Evolutionary conservation across 1,284 basidiomycete genomes (phyloP).

Genomic region (Cryptococcus floricola): DNA sequence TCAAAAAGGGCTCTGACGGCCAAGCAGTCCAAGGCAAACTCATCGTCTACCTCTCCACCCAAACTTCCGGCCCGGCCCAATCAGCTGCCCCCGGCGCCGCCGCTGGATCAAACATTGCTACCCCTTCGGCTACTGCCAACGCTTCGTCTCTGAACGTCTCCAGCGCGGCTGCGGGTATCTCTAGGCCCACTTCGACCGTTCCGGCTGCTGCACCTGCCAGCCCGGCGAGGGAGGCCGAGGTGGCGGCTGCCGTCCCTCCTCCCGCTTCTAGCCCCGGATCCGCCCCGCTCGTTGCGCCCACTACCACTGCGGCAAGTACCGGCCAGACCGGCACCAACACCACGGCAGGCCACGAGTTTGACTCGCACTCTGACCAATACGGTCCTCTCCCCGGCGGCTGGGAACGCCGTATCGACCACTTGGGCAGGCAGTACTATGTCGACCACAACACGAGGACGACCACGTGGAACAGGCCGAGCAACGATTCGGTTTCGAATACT

Average conservation of each 20-base stretch:
- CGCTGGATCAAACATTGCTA: constrained; percentile 11
- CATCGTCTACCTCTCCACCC: constrained; percentile 77
- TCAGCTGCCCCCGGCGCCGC: constrained; percentile 11
- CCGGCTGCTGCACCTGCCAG: constrained; percentile 17
- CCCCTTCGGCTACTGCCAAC: constrained; percentile 15
- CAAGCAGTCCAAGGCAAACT: constrained; percentile 81
- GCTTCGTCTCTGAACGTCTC: constrained; percentile 32
- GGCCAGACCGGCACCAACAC: constrained; percentile 41
- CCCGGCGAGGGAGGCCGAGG: constrained; percentile 19
- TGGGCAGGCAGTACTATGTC: constrained; percentile 86
- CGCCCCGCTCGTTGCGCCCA: constrained; percentile 41
- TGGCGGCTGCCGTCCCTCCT: constrained; percentile 28
- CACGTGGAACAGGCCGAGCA: constrained; percentile 75
- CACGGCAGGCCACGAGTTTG: constrained; percentile 64
- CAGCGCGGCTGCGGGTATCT: constrained; percentile 35
- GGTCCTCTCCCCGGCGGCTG: constrained; percentile 82
- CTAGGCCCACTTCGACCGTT: constrained; percentile 22
- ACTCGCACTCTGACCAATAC: constrained; percentile 71
- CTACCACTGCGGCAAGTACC: constrained; percentile 50
- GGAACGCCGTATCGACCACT: constrained; percentile 87
- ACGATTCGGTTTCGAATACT: constrained; percentile 49
- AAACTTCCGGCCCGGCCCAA: constrained; percentile 66
- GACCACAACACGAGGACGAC: constrained; percentile 91
- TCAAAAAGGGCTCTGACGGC: constrained; percentile 82
- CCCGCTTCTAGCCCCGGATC: constrained; percentile 25